Percentiles rank a stretch among this genome's conserved stretches.
Evolutionary conservation across 306 rosid species (phyloP).

Genomic region (Cotoneaster glaucophyllus): DNA sequence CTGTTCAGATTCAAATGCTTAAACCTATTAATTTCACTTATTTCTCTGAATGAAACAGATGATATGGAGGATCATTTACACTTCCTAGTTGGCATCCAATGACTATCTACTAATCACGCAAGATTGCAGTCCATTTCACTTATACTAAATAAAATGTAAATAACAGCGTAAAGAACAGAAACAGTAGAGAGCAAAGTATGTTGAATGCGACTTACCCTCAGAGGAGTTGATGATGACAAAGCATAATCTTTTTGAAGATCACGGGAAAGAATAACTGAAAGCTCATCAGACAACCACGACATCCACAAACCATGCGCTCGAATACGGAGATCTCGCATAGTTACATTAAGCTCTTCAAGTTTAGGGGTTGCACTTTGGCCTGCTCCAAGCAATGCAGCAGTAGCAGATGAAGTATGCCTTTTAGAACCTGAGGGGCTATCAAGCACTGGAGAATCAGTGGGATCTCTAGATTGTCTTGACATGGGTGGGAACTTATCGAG

Average conservation of each 20-base stretch:
- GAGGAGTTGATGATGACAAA: constrained; percentile 62
- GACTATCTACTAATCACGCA: neutral
- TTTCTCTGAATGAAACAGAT: neutral
- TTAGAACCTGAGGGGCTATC: constrained; percentile 40
- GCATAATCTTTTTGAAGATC: constrained; percentile 76
- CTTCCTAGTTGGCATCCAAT: neutral
- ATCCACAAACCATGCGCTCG: constrained; percentile 89
- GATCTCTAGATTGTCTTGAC: constrained; percentile 55
- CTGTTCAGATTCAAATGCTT: neutral
- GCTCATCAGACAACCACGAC: constrained; percentile 78
- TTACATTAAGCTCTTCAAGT: constrained; percentile 63
- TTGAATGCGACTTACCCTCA: constrained; percentile 61
- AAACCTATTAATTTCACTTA: neutral
- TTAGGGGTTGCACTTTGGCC: constrained; percentile 70
- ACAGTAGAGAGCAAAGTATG: constrained; percentile 1
- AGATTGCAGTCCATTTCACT: neutral
- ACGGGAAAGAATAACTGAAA: constrained; percentile 48
- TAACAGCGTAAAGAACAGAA: neutral
- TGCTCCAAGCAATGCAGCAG: constrained; percentile 73
- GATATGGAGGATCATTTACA: neutral
- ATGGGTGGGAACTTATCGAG: constrained; percentile 54
- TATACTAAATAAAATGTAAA: neutral
- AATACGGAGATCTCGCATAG: constrained; percentile 70
- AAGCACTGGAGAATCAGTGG: constrained; percentile 45
- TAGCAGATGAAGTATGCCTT: constrained; percentile 59